phyloP scores from a whole-genome alignment of 1,139 yeast species.

The Pichia sp. region DNA sequence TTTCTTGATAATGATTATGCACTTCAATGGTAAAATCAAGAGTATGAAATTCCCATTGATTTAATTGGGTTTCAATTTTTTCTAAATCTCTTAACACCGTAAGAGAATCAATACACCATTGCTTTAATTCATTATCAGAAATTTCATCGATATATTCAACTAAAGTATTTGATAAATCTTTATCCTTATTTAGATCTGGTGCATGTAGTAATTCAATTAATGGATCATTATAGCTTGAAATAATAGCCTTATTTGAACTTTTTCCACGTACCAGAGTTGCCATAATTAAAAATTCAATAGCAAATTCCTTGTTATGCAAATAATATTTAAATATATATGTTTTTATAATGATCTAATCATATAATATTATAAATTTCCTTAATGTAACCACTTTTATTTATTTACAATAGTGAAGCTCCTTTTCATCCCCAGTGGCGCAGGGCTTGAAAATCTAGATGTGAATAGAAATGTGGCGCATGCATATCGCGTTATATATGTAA shows the following conservation, averaged over 20 bases:
- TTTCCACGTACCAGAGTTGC: neutral
- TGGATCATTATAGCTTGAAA: constrained; percentile 38
- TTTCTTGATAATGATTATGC: neutral
- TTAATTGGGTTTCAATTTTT: constrained; percentile 40
- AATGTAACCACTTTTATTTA: too few species aligned
- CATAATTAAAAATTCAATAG: too few species aligned
- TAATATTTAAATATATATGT: too few species aligned
- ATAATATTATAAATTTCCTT: too few species aligned
- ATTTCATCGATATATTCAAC: constrained; percentile 40
- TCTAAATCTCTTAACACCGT: constrained; percentile 46
- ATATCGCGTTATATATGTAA: too few species aligned
- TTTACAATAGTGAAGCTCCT: too few species aligned
- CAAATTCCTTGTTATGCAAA: too few species aligned
- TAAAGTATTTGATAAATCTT: constrained; percentile 38
- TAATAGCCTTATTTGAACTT: neutral
- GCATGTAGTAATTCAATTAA: constrained; percentile 43
- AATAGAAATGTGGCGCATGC: too few species aligned
- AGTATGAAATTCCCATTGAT: constrained; percentile 55
- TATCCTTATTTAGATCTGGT: constrained; percentile 42
- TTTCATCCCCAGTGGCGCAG: too few species aligned
- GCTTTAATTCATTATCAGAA: constrained; percentile 43
- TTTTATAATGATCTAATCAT: too few species aligned
- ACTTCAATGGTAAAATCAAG: constrained; percentile 35
- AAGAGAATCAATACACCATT: constrained; percentile 45
- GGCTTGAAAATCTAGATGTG: too few species aligned